A percentile compares a stretch with the other conserved stretches of the same genome.
Evolutionary conservation across 805 yeast genomes (phyloP).

Genomic region (Metschnikowia corniflorae): DNA sequence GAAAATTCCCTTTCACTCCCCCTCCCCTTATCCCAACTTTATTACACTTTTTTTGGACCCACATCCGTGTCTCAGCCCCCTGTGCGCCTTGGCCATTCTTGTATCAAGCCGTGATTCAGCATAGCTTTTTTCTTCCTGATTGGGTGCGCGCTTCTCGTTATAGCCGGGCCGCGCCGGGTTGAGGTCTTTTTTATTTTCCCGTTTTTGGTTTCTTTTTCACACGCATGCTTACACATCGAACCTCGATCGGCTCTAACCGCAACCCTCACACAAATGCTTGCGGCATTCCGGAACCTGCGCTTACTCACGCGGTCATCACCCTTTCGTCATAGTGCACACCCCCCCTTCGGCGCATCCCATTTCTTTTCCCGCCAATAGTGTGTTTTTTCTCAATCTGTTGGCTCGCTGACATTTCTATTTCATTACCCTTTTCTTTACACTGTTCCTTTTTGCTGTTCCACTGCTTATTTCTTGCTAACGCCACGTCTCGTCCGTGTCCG

Average conservation of each 20-base stretch:
- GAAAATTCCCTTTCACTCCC: too few relatives aligned
- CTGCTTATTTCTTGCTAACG: too few relatives aligned
- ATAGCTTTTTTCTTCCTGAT: too few relatives aligned
- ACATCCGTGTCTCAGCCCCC: too few relatives aligned
- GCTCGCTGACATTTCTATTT: constrained; percentile 1
- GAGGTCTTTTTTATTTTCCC: background rate
- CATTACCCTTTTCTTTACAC: background rate
- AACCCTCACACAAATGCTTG: constrained; percentile 3
- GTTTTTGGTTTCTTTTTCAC: background rate
- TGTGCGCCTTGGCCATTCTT: too few relatives aligned
- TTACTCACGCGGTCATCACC: constrained; percentile 5
- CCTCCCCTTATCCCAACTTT: too few relatives aligned
- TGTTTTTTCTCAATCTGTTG: constrained; percentile 1
- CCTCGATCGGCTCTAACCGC: constrained; percentile 2
- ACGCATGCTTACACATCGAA: constrained; percentile 5
- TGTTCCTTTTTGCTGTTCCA: background rate
- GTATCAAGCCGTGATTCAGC: too few relatives aligned
- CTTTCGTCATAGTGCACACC: too few relatives aligned
- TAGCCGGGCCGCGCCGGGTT: background rate
- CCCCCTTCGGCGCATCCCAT: too few relatives aligned
- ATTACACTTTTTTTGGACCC: too few relatives aligned
- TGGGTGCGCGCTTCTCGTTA: background rate
- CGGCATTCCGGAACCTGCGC: constrained; percentile 6
- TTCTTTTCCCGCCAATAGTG: too few relatives aligned
- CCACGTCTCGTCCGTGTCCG: too few relatives aligned